phyloP scores from a whole-genome alignment of 257 asterid genomes.

The Penstemon eatonii region DNA sequence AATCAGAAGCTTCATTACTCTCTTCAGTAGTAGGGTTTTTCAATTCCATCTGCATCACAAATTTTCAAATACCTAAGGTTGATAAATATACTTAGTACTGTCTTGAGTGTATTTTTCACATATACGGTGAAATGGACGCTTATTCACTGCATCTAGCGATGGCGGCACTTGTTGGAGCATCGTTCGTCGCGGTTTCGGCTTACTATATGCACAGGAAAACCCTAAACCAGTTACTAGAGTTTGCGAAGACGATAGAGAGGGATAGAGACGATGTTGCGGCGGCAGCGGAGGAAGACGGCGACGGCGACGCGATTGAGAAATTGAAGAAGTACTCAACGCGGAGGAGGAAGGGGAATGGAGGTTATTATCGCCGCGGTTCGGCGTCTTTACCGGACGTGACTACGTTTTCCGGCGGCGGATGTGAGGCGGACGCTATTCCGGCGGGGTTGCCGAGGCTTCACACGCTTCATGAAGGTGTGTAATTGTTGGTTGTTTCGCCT shows the following conservation, averaged over 20 bases:
- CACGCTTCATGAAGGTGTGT: slow-evolving; percentile 54
- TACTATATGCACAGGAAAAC: slow-evolving; percentile 90
- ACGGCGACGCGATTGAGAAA: too few species aligned
- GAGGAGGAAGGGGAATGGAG: slow-evolving; percentile 30
- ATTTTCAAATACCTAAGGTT: too few species aligned
- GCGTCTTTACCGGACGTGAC: slow-evolving; percentile 56
- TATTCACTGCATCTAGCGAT: slow-evolving; percentile 76
- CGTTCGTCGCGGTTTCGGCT: slow-evolving; percentile 87
- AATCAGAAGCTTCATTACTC: too few species aligned
- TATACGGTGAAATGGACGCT: too few species aligned
- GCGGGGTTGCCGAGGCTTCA: slow-evolving; percentile 60
- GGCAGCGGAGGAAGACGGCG: slow-evolving; percentile 40
- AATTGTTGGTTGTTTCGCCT: slow-evolving; percentile 1
- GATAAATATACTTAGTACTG: too few species aligned
- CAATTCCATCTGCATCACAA: too few species aligned
- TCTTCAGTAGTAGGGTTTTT: too few species aligned
- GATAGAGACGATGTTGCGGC: slow-evolving; percentile 41
- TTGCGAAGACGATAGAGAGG: slow-evolving; percentile 74
- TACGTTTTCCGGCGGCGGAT: slow-evolving; percentile 32
- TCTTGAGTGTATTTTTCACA: too few species aligned
- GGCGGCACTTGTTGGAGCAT: slow-evolving; percentile 96
- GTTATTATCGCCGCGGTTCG: slow-evolving; percentile 41
- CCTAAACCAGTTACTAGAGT: slow-evolving; percentile 76
- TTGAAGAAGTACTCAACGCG: too few species aligned
- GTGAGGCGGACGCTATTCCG: slow-evolving; percentile 54